Evolutionary conservation across 108 stramenopile genomes (phyloP), one percentile per base, ranked within the genome.

Genomic region (Cyclotella choctawhatcheeana): DNA sequence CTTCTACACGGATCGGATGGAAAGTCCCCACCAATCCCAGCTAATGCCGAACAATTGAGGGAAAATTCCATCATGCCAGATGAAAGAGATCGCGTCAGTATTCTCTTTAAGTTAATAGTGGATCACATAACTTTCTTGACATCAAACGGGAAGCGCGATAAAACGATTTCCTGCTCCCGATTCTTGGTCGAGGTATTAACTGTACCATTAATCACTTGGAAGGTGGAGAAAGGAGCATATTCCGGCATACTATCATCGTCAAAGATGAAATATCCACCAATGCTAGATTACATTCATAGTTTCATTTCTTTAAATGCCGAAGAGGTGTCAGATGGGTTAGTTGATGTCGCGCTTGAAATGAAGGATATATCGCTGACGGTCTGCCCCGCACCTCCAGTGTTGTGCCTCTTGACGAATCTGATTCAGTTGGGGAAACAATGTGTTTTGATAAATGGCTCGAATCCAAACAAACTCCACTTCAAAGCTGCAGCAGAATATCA

Each of bases 151-250:
- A 3, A 58, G 6, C 13, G 60, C 30, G 62, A 53, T 14, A 43
- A 37, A 45, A 63, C 45, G 20, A 71, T 73, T 45, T 82, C 87
- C 24, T 67, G 82, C 48, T 68, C 85, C 13, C 87, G 87, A 32
- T 85, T 94, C 32, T 43, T 89, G 32, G 64, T 76, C 16, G 87
- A 91, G 44, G 79, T 91, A 26, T 64, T 91, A 52, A 88, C 93
- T 18, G 65, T 89, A 31, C 93, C 93, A 31, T 58, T 94, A 20
- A 77, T 94, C 21, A 82, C 86, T 26, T 93, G 93, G 93, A 88
- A 86, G 56, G 44, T 85, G 3, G 59, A 62, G 3, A 18, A 73
- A 29, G 64, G 50, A 24, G 69, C 78, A 22, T 83, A 73, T 17
- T 30, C 45, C 27, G 25, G 64, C 26, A 68, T 84, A 40, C 30